These are phyloP conservation scores for Vaccinium corymbosum DNA, from an alignment of 148 eudicot species.

Conservation along the genomic window DNA sequence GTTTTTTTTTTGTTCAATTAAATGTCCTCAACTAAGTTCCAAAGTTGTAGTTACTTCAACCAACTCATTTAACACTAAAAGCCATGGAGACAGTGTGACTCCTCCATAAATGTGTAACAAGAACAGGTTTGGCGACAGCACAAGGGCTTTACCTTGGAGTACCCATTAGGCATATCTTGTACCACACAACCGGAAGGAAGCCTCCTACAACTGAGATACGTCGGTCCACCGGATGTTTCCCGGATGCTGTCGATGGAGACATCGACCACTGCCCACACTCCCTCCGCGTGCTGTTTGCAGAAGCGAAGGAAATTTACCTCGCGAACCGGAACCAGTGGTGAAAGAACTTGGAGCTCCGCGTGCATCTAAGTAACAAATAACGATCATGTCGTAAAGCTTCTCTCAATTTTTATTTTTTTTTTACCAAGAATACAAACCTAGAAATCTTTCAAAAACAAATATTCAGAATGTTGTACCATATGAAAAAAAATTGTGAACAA, in stretches of 20 bases:
- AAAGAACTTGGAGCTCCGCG: slow-evolving; percentile 87
- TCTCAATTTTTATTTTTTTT: too few species aligned
- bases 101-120: slow-evolving; percentile 35
- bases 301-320: slow-evolving; percentile 85
- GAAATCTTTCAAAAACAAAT: background rate
- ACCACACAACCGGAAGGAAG: slow-evolving; percentile 96
- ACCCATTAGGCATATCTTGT: slow-evolving; percentile 98
- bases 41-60: slow-evolving; percentile 55
- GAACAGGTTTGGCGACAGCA: background rate
- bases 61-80: slow-evolving; percentile 64
- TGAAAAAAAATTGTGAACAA: too few species aligned
- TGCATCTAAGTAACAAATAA: slow-evolving; percentile 55
- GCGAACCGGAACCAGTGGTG: slow-evolving; percentile 88
- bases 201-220: slow-evolving; percentile 63
- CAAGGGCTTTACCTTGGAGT: slow-evolving; percentile 59
- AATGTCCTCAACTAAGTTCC: slow-evolving; percentile 44
- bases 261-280: slow-evolving; percentile 95
- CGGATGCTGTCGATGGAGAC: slow-evolving; percentile 77
- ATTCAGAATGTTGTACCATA: background rate
- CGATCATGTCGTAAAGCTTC: background rate
- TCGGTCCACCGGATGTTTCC: slow-evolving; percentile 52
- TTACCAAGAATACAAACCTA: background rate
- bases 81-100: slow-evolving; percentile 23
- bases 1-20: slow-evolving; percentile 27
- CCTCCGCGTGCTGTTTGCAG: slow-evolving; percentile 94